Conservation (phyloP, 2,329 filamentous ascomycete species). For the Apiospora aurea region DNA sequence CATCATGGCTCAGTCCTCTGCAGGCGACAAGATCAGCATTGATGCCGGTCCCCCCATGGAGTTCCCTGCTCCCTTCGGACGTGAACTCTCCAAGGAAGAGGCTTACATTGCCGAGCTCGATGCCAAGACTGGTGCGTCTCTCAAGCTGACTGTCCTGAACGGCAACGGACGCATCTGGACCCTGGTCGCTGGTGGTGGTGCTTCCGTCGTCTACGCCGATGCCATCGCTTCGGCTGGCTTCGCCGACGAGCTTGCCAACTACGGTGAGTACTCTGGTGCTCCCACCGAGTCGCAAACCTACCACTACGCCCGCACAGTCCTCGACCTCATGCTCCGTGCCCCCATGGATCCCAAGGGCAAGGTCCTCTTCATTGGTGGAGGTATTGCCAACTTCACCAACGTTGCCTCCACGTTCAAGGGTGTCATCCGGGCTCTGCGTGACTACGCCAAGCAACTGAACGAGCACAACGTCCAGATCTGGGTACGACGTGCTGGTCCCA, state of each 20-base stretch:
- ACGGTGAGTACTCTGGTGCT: slow-evolving; percentile 99
- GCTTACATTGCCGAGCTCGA: slow-evolving; percentile 99
- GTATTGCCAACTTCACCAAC: slow-evolving; percentile 99
- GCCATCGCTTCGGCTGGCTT: slow-evolving; percentile 97
- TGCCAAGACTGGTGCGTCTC: slow-evolving; percentile 97
- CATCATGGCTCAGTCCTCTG: slow-evolving; percentile 70
- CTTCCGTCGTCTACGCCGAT: slow-evolving; percentile 98
- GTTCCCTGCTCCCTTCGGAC: slow-evolving; percentile 98
- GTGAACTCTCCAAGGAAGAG: slow-evolving; percentile 98
- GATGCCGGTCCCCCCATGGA: slow-evolving; percentile 98
- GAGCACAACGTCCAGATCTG: slow-evolving; percentile 99
- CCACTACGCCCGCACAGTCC: slow-evolving; percentile 96
- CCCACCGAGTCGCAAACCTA: slow-evolving; percentile 98
- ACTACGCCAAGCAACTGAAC: slow-evolving; percentile 82
- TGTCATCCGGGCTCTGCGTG: slow-evolving; percentile 94
- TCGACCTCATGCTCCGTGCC: slow-evolving; percentile 96
- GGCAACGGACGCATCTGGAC: slow-evolving; percentile 94
- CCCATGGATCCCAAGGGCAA: slow-evolving; percentile 88
- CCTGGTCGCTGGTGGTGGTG: slow-evolving; percentile 97
- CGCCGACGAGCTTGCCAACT: slow-evolving; percentile 97
- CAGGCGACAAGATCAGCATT: slow-evolving; percentile 82
- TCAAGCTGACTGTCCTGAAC: slow-evolving; percentile 98
- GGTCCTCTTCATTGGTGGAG: slow-evolving; percentile 98
- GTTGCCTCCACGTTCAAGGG: slow-evolving; percentile 99
- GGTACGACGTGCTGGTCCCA: slow-evolving; percentile 89